A percentile compares a stretch with the other conserved stretches of the same genome.
Evolutionary conservation across 2,329 filamentous ascomycete genomes (phyloP).

Genomic region (Ceratocystis variospora): DNA sequence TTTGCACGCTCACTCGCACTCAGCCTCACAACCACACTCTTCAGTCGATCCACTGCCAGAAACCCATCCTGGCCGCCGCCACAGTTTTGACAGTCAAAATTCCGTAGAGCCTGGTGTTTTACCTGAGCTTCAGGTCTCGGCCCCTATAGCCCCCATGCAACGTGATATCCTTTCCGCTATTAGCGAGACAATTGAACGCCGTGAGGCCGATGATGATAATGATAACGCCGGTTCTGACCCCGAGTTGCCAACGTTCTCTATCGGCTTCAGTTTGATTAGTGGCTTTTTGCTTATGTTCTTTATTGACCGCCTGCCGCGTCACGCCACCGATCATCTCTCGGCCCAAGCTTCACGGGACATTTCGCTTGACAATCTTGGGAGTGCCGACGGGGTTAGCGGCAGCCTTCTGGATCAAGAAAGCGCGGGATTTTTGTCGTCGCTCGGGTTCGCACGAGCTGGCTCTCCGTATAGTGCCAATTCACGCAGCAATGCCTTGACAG

Average conservation of each 20-base stretch:
- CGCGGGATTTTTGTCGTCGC: slow-evolving; percentile 44
- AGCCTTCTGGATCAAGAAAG: slow-evolving; percentile 36
- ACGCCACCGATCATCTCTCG: slow-evolving; percentile 50
- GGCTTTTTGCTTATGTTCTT: slow-evolving; percentile 97
- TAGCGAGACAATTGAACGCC: slow-evolving; percentile 18
- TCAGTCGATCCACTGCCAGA: background rate
- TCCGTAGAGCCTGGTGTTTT: background rate
- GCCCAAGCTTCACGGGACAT: slow-evolving; percentile 66
- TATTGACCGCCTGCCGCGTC: slow-evolving; percentile 70
- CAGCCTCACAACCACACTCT: slow-evolving; percentile 18
- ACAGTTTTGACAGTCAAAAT: background rate
- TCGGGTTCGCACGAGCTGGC: slow-evolving; percentile 34
- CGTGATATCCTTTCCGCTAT: slow-evolving; percentile 19
- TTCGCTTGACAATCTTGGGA: slow-evolving; percentile 65
- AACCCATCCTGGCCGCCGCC: background rate
- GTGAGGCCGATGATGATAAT: slow-evolving; percentile 21
- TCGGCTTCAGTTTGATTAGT: slow-evolving; percentile 72
- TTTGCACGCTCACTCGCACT: slow-evolving; percentile 29
- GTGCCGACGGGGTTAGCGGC: slow-evolving; percentile 23
- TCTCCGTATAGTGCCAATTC: slow-evolving; percentile 36
- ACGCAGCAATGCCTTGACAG: slow-evolving; percentile 66
- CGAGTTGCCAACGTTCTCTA: slow-evolving; percentile 54
- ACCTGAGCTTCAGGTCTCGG: slow-evolving; percentile 2
- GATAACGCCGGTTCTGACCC: slow-evolving; percentile 26
- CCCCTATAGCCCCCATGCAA: background rate